Percentiles rank a stretch among this genome's conserved stretches.
These are phyloP conservation scores for Trametes cinnabarina DNA, from an alignment of 768 basidiomycete genomes.

Conservation along the genomic window DNA sequence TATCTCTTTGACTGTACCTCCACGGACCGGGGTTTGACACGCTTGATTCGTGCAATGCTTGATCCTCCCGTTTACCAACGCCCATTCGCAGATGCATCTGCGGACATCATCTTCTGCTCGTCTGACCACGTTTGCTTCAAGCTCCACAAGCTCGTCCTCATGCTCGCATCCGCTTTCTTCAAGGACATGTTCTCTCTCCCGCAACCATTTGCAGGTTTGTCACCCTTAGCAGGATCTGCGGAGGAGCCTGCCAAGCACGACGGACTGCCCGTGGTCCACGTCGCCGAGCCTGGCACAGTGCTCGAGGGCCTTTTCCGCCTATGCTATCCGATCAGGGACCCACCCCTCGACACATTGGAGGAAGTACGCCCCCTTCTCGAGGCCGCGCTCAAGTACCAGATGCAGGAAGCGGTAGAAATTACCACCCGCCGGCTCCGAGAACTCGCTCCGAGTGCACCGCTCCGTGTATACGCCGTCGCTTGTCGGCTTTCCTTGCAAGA, in stretches of 20 bases:
- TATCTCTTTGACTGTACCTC: too few relatives aligned
- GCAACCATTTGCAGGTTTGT: slow-evolving; percentile 21
- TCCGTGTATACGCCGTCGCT: slow-evolving; percentile 36
- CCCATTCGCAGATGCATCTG: background rate
- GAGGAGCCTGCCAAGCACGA: background rate
- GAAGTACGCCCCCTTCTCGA: slow-evolving; percentile 12
- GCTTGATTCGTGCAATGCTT: too few relatives aligned
- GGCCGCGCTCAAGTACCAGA: slow-evolving; percentile 29
- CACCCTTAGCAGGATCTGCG: too few relatives aligned
- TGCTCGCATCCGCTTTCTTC: slow-evolving; percentile 36
- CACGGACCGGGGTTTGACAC: too few relatives aligned
- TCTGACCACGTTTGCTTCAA: slow-evolving; percentile 1
- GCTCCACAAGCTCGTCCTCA: slow-evolving; percentile 33
- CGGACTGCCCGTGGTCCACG: background rate
- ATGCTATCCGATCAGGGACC: slow-evolving; percentile 35
- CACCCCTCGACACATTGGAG: slow-evolving; percentile 11
- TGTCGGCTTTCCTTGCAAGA: slow-evolving; percentile 27
- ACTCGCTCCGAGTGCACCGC: slow-evolving; percentile 28
- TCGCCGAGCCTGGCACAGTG: background rate
- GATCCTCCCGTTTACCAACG: too few relatives aligned
- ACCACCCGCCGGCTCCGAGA: slow-evolving; percentile 3
- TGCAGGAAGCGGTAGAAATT: slow-evolving; percentile 19
- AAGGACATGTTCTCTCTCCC: slow-evolving; percentile 32
- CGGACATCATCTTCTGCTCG: background rate
- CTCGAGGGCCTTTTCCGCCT: slow-evolving; percentile 18